A percentile compares a stretch with the other conserved stretches of the same genome.
Evolutionary conservation across 2,329 filamentous ascomycete genomes (phyloP).

Genomic region (Fusarium xyrophilum): DNA sequence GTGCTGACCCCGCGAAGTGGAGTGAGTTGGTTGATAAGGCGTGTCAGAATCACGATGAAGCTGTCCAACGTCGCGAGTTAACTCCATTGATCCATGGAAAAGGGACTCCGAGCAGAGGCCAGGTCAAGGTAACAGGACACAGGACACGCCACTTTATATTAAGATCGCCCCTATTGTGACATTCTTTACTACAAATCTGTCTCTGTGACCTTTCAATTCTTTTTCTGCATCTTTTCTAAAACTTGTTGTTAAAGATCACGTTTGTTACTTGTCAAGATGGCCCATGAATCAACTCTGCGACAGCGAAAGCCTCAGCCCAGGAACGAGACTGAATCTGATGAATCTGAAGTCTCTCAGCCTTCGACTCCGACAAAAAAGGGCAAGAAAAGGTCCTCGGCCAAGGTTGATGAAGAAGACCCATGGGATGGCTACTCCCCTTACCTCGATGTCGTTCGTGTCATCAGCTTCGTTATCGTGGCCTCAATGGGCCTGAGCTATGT

Average conservation of each 20-base stretch:
- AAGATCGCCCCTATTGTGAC: slow-evolving; percentile 16
- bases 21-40: slow-evolving; percentile 29
- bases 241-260: background rate
- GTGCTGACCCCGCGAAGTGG: slow-evolving; percentile 36
- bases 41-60: slow-evolving; percentile 34
- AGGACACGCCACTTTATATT: slow-evolving; percentile 34
- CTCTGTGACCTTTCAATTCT: background rate
- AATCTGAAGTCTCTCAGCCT: slow-evolving; percentile 31
- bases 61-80: slow-evolving; percentile 27
- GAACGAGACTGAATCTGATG: slow-evolving; percentile 24
- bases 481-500: slow-evolving; percentile 78
- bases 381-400: slow-evolving; percentile 32
- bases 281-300: slow-evolving; percentile 51
- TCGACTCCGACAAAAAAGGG: slow-evolving; percentile 38
- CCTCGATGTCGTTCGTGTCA: slow-evolving; percentile 73
- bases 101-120: slow-evolving; percentile 22
- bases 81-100: slow-evolving; percentile 21
- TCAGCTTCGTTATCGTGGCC: slow-evolving; percentile 70
- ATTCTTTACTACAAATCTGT: slow-evolving; percentile 11
- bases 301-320: slow-evolving; percentile 52
- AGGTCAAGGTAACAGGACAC: slow-evolving; percentile 17
- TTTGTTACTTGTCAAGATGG: slow-evolving; percentile 41
- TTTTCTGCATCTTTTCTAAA: background rate
- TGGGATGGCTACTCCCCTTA: slow-evolving; percentile 59
- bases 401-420: slow-evolving; percentile 52